A percentile compares a stretch with the other conserved stretches of the same genome.
Evolutionary conservation across 2,329 filamentous ascomycete genomes (phyloP).

Genomic region (Botrytis paeoniae): DNA sequence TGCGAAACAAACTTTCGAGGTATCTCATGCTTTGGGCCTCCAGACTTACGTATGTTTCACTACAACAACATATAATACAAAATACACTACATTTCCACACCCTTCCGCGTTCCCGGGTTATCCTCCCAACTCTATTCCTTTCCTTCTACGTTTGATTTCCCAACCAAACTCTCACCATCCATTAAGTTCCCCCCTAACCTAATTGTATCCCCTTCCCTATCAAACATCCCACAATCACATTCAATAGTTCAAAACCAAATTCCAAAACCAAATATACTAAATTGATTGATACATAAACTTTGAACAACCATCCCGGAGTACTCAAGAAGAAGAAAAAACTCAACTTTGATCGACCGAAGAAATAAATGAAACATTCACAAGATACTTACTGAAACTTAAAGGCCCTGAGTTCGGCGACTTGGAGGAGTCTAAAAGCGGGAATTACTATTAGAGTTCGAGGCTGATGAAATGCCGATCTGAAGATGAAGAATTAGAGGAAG

Average conservation of each 20-base stretch:
- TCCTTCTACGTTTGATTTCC: neutral
- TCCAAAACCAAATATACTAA: too few species aligned
- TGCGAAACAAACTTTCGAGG: neutral
- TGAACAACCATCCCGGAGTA: too few species aligned
- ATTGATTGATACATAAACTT: too few species aligned
- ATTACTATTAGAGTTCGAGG: neutral
- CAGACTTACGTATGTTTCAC: neutral
- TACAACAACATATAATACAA: too few species aligned
- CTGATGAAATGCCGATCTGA: neutral
- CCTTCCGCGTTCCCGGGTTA: neutral
- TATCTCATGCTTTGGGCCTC: neutral
- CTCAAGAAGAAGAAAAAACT: neutral
- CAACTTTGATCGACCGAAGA: too few species aligned
- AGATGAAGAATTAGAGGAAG: neutral
- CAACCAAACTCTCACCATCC: neutral
- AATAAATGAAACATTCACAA: neutral
- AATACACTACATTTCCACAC: neutral
- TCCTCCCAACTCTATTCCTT: neutral
- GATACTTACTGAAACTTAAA: neutral
- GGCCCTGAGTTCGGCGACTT: neutral
- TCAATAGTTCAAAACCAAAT: neutral
- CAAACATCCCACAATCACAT: neutral
- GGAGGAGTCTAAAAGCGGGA: neutral
- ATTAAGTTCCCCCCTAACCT: neutral
- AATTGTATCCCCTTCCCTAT: too few species aligned